Evolutionary conservation across 1,139 yeast genomes (phyloP).

Genomic region (Hyphopichia khmerensis): DNA sequence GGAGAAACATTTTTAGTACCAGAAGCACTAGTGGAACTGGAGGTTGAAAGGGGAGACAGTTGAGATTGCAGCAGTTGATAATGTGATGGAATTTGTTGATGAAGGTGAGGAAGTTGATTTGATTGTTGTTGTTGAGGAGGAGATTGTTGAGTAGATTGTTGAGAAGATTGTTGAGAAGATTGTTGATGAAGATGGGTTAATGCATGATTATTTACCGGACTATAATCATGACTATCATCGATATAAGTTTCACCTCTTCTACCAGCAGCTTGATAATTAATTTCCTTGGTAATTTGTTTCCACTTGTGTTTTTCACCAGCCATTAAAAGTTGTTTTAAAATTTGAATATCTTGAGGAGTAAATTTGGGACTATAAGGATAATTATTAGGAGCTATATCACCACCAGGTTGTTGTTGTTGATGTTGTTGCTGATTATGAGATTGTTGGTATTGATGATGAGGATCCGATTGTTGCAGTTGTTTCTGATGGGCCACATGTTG

Average conservation of each 20-base stretch:
- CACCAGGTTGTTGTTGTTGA: slow-evolving; percentile 10
- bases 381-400: too few relatives aligned
- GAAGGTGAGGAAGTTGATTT: neutral
- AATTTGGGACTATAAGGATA: slow-evolving; percentile 22
- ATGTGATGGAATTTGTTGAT: neutral
- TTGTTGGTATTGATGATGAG: slow-evolving; percentile 5
- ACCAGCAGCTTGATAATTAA: slow-evolving; percentile 27
- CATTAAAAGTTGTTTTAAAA: slow-evolving; percentile 36
- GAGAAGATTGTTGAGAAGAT: too few relatives aligned
- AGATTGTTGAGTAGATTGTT: too few relatives aligned
- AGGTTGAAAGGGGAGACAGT: neutral
- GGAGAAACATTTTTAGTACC: slow-evolving; percentile 40
- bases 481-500: too few relatives aligned
- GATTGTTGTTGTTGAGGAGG: neutral
- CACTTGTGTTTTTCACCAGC: slow-evolving; percentile 48
- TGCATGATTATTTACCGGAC: neutral
- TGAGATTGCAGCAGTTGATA: neutral
- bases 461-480: neutral
- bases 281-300: slow-evolving; percentile 48
- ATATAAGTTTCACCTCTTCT: slow-evolving; percentile 7
- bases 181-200: neutral
- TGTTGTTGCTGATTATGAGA: slow-evolving; percentile 6
- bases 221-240: slow-evolving; percentile 2
- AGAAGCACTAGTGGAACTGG: slow-evolving; percentile 2
- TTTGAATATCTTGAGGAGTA: slow-evolving; percentile 36